Conservation (phyloP, 2,329 filamentous ascomycete genomes). For the Calonectria leucothoes region DNA sequence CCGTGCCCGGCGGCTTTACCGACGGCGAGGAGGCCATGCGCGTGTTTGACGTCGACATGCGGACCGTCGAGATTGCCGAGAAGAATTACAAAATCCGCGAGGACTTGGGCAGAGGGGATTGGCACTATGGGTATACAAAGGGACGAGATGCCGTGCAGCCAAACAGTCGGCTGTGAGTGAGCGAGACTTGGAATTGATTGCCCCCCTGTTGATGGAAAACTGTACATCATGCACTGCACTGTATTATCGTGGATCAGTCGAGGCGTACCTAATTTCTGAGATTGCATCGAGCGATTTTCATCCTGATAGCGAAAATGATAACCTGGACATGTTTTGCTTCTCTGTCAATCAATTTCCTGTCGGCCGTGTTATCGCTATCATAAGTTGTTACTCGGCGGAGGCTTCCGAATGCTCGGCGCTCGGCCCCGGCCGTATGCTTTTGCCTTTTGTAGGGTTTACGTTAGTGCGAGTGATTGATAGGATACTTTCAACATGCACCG, state of each 20-base stretch:
- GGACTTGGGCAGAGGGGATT: conserved; percentile 67
- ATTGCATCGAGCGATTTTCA: neutral
- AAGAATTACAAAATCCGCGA: conserved; percentile 71
- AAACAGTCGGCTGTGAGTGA: neutral
- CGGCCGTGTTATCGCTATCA: no score
- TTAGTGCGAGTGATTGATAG: neutral
- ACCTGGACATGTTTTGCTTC: neutral
- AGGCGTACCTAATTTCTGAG: neutral
- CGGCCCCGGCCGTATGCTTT: neutral
- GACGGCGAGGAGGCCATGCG: conserved; percentile 69
- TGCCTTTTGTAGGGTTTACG: neutral
- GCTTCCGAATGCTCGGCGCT: neutral
- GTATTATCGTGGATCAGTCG: neutral
- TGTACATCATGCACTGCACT: neutral
- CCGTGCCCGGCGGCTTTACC: conserved; percentile 65
- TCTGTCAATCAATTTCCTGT: neutral
- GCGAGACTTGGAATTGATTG: neutral
- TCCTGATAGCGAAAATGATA: neutral
- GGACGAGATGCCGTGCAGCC: neutral
- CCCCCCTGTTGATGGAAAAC: neutral
- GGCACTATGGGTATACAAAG: conserved; percentile 66
- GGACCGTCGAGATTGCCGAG: conserved; percentile 76
- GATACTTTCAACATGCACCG: neutral
- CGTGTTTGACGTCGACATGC: conserved; percentile 74
- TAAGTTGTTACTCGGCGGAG: neutral